These are phyloP conservation scores for Onygenales sp. DNA, from an alignment of 2,329 filamentous ascomycete species.

Conservation along the genomic window DNA sequence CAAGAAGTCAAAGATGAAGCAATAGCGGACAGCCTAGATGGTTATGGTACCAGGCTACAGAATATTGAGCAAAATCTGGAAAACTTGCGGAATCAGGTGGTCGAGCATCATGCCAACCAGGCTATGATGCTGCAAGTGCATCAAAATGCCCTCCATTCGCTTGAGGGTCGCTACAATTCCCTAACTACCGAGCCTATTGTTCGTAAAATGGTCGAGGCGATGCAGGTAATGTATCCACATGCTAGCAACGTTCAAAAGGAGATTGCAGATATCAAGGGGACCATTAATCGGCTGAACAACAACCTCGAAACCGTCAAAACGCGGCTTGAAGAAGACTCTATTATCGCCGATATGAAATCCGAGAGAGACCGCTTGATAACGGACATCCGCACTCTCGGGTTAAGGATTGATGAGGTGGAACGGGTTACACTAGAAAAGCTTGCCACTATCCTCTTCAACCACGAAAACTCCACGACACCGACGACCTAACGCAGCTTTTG, in stretches of 20 bases:
- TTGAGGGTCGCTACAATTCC: slow-evolving; percentile 44
- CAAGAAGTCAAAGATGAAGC: slow-evolving; percentile 4
- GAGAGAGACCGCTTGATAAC: slow-evolving; percentile 10
- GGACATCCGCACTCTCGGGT: slow-evolving; percentile 4
- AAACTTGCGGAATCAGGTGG: background rate
- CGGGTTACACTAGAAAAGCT: slow-evolving; percentile 1
- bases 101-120: background rate
- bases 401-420: background rate
- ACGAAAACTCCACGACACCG: too few species aligned
- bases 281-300: slow-evolving; percentile 8
- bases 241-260: slow-evolving; percentile 16
- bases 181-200: slow-evolving; percentile 31
- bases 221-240: slow-evolving; percentile 29
- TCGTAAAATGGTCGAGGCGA: slow-evolving; percentile 22
- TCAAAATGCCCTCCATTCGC: slow-evolving; percentile 19
- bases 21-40: slow-evolving; percentile 2
- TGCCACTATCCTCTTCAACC: background rate
- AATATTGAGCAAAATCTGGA: slow-evolving; percentile 7
- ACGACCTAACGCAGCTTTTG: too few species aligned
- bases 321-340: background rate
- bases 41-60: slow-evolving; percentile 3
- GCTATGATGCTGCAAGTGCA: background rate
- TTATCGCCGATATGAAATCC: slow-evolving; percentile 8
- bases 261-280: slow-evolving; percentile 11
- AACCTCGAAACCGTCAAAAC: slow-evolving; percentile 3